These are phyloP conservation scores for Schoenoplectus tabernaemontani DNA, from an alignment of 202 grass and related monocot species.

Conservation along the genomic window DNA sequence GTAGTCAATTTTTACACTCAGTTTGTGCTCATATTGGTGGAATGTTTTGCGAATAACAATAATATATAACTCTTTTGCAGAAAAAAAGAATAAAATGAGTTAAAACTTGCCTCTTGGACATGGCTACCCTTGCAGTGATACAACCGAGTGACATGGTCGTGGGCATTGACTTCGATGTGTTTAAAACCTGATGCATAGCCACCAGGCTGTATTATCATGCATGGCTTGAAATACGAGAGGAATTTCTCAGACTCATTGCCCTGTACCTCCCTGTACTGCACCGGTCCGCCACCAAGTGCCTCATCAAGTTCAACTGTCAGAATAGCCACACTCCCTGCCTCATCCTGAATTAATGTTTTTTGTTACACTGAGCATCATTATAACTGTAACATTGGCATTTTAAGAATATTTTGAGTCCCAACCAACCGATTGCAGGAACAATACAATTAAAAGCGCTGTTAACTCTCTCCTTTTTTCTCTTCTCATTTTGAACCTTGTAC, in stretches of 20 bases:
- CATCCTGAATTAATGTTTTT: constrained; percentile 45
- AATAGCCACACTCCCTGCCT: constrained; percentile 82
- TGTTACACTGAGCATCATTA: neutral
- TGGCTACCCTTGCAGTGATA: constrained; percentile 81
- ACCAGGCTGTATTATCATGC: constrained; percentile 84
- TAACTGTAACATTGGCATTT: neutral
- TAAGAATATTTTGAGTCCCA: neutral
- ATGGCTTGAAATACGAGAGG: constrained; percentile 89
- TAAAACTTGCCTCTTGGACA: constrained; percentile 74
- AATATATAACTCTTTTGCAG: neutral
- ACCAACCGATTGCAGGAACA: neutral
- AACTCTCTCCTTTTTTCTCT: neutral
- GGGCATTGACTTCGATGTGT: constrained; percentile 65
- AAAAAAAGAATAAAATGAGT: constrained; percentile 4
- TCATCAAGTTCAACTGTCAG: constrained; percentile 85
- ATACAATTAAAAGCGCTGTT: neutral
- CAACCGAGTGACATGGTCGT: constrained; percentile 59
- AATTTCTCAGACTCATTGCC: constrained; percentile 89
- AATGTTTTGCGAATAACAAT: neutral
- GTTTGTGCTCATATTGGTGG: neutral
- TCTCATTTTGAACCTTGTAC: constrained; percentile 7
- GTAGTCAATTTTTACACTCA: neutral
- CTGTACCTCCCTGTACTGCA: constrained; percentile 86
- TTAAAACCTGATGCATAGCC: constrained; percentile 84
- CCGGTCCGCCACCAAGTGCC: constrained; percentile 73